Conservation (phyloP, 129 eudicot species). For the Pulicaria dysenterica region DNA sequence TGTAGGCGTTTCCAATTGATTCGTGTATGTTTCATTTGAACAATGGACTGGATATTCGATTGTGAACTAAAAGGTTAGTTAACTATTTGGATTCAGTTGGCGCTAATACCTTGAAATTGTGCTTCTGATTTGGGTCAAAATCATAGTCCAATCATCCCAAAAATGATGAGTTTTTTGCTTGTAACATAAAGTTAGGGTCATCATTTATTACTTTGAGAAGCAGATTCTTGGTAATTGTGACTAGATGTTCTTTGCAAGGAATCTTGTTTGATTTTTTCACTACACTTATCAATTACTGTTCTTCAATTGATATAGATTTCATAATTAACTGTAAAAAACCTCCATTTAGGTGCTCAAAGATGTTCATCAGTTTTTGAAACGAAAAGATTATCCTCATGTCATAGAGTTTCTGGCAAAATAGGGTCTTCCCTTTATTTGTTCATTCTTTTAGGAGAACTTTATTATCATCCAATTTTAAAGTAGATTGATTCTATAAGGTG, state of each 20-base stretch:
- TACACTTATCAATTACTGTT: not conserved
- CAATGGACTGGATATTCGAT: not conserved
- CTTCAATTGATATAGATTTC: slow-evolving; percentile 15
- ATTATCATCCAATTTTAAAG: not conserved
- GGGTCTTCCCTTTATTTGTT: not conserved
- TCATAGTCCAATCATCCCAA: not conserved
- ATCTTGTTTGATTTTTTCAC: not conserved
- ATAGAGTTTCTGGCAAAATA: not conserved
- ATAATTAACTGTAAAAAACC: not conserved
- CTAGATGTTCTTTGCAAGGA: not conserved
- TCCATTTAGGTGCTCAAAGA: slow-evolving; percentile 10
- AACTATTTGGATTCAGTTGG: not conserved
- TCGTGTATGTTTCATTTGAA: not conserved
- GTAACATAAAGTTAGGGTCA: not conserved
- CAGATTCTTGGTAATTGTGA: slow-evolving; percentile 3
- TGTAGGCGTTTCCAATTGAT: not conserved
- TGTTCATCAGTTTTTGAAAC: not conserved
- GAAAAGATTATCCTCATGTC: not conserved
- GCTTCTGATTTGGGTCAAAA: slow-evolving; percentile 1
- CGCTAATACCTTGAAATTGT: not conserved
- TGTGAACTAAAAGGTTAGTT: not conserved
- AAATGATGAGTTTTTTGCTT: not conserved
- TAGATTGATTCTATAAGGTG: not conserved
- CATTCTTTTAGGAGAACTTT: slow-evolving; percentile 1
- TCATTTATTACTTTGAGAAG: slow-evolving; percentile 6